Conservation (phyloP, 2,329 filamentous ascomycete species). For the Penicillium sp. region DNA sequence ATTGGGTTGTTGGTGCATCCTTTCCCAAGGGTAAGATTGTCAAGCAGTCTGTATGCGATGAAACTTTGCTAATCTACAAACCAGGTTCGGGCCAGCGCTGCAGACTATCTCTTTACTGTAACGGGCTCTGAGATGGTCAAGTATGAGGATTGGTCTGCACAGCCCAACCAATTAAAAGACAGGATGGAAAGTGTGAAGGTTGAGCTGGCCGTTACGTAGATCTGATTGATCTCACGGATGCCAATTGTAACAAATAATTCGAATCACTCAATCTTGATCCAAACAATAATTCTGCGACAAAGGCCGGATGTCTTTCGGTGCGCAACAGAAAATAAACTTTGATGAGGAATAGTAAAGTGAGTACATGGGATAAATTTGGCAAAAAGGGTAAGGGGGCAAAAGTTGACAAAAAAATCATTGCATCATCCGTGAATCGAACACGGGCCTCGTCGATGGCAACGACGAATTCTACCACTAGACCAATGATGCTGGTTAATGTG, state of each 20-base stretch:
- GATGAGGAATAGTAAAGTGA: neutral
- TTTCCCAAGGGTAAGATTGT: constrained; percentile 67
- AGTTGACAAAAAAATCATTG: constrained; percentile 19
- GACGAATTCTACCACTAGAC: constrained; percentile 48
- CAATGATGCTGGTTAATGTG: constrained; percentile 36
- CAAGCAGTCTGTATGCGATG: neutral
- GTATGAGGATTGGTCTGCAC: constrained; percentile 36
- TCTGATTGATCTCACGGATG: neutral
- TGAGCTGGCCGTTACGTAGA: neutral
- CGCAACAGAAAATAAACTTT: neutral
- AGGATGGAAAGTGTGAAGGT: constrained; percentile 31
- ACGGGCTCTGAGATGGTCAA: constrained; percentile 31
- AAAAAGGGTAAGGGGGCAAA: constrained; percentile 10
- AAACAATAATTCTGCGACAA: neutral
- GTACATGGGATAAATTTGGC: neutral
- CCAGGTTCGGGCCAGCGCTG: constrained; percentile 36
- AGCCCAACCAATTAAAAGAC: constrained; percentile 34
- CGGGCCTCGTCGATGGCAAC: constrained; percentile 48
- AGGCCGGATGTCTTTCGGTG: neutral
- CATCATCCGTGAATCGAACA: constrained; percentile 50
- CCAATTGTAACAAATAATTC: neutral
- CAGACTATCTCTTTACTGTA: constrained; percentile 39
- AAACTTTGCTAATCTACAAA: neutral
- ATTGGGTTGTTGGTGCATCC: constrained; percentile 73
- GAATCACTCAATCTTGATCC: neutral